Evolutionary conservation across 2,329 filamentous ascomycete genomes (phyloP).

Genomic region (Aspergillus sp.): DNA sequence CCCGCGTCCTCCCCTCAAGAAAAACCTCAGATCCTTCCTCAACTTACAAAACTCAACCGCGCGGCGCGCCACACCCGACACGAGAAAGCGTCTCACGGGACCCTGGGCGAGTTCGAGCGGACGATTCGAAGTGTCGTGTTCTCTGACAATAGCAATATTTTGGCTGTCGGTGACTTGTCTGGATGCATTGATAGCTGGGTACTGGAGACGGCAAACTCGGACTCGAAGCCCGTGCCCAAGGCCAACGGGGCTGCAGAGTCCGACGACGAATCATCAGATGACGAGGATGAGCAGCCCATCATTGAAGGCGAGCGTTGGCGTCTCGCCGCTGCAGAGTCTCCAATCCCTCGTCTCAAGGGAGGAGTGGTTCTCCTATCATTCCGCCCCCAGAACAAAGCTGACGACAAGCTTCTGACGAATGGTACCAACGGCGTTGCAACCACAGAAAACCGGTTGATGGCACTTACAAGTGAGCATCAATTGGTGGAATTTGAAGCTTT

Average conservation of each 20-base stretch:
- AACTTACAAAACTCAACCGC: conserved; percentile 36
- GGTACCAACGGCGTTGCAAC: conserved; percentile 36
- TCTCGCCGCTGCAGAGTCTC: conserved; percentile 61
- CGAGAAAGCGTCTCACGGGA: conserved; percentile 53
- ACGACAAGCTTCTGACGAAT: conserved; percentile 34
- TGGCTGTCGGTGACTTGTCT: conserved; percentile 73
- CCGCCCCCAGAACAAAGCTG: conserved; percentile 36
- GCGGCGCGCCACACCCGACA: conserved; percentile 24
- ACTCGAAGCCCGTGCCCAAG: conserved; percentile 31
- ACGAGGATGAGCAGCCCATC: conserved; percentile 42
- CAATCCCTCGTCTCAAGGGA: conserved; percentile 62
- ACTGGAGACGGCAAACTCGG: conserved; percentile 43
- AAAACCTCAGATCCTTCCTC: conserved; percentile 40
- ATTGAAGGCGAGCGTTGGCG: conserved; percentile 64
- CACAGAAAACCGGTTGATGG: conserved; percentile 49
- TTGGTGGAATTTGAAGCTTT: conserved; percentile 73
- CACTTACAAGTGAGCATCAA: conserved; percentile 59
- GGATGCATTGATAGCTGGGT: conserved; percentile 87
- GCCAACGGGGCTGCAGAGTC: conserved; percentile 42
- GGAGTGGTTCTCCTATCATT: conserved; percentile 65
- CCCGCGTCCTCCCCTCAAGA: conserved; percentile 34
- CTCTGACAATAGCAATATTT: conserved; percentile 68
- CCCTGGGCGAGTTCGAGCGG: conserved; percentile 68
- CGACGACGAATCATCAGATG: conserved; percentile 44
- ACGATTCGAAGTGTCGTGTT: conserved; percentile 69